A percentile compares a stretch with the other conserved stretches of the same genome.
Evolutionary conservation across 2,329 filamentous ascomycete species (phyloP).

Genomic region (Diaporthe vexans): DNA sequence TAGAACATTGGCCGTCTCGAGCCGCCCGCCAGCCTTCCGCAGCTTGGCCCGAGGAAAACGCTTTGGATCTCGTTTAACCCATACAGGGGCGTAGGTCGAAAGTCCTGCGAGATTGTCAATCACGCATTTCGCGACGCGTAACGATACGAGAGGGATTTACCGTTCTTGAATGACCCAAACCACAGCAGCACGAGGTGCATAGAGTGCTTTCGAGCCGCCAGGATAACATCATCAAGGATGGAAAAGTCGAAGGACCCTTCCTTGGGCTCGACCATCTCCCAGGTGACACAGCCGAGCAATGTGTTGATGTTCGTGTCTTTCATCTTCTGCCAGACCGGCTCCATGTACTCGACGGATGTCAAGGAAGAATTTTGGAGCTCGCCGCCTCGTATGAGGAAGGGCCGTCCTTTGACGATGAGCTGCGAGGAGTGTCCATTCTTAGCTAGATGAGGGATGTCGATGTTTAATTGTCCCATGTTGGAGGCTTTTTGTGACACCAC

Average conservation of each 20-base stretch:
- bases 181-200: conserved; percentile 27
- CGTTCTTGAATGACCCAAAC: conserved; percentile 28
- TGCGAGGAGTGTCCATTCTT: background rate
- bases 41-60: conserved; percentile 49
- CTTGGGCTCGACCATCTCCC: conserved; percentile 50
- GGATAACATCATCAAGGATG: conserved; percentile 47
- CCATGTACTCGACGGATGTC: conserved; percentile 47
- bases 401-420: conserved; percentile 33
- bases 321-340: conserved; percentile 46
- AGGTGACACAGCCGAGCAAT: conserved; percentile 48
- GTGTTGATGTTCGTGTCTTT: conserved; percentile 49
- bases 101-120: background rate
- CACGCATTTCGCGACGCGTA: background rate
- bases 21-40: conserved; percentile 46
- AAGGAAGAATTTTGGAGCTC: conserved; percentile 52
- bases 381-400: conserved; percentile 50
- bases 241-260: conserved; percentile 49
- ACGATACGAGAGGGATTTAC: background rate
- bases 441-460: conserved; percentile 5
- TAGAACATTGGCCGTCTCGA: conserved; percentile 48
- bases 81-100: conserved; percentile 41
- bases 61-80: conserved; percentile 48
- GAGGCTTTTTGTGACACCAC: background rate
- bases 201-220: conserved; percentile 37
- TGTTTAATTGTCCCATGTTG: background rate